Base-by-base conservation (phyloP, 2,329 filamentous ascomycete genomes). In the Zasmidium citrigriseum region DNA sequence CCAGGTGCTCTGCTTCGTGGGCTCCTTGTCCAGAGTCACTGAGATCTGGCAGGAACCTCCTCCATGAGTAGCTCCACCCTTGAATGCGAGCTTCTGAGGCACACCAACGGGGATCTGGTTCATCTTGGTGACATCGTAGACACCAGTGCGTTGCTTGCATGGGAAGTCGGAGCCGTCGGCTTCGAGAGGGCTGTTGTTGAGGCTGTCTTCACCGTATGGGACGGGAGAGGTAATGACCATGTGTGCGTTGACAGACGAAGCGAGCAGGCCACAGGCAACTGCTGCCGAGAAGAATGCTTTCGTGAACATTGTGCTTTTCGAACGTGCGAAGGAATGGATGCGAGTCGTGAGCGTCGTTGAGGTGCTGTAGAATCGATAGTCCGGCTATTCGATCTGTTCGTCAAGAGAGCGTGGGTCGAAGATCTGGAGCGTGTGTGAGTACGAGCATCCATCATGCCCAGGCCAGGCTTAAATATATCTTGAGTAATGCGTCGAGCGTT, bases 11-110 rank as follows among this genome's bases (percentile, higher is more conserved):
- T 82, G 71, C 61, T 83, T 83, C 44, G 83, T 88, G 0, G 93
- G 92, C n/a, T 82, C 73, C 41, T 83, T 78, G 69, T 96, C 93
- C 7, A 87, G 89, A 0, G 91, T 92, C 67, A 98, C 79, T 10
- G 88, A 88, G 44, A 98, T 73, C 71, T 98, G 93, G 76, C 93
- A 98, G 0, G 90, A 93, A 0, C 95, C 95, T 50, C 95, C 95
- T 11, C 91, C 91, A 68, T 99, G 95, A 0, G 87, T 84, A 1
- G 93, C 92, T 38, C 81, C 80, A 3, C 93, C 95, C 0, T 73
- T 77, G 75, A 97, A 92, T 0, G 78, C 73, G 1, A 97, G 81
- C 0, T 77, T 73, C 64, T 89, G 83, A 0, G 74, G 68, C 1
- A 84, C 83, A 12, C 90, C 91, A 14, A 89, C 82, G 0, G 78